Base-by-base conservation (phyloP, 495 filamentous ascomycete species). In the Lophiotrema nucula region DNA sequence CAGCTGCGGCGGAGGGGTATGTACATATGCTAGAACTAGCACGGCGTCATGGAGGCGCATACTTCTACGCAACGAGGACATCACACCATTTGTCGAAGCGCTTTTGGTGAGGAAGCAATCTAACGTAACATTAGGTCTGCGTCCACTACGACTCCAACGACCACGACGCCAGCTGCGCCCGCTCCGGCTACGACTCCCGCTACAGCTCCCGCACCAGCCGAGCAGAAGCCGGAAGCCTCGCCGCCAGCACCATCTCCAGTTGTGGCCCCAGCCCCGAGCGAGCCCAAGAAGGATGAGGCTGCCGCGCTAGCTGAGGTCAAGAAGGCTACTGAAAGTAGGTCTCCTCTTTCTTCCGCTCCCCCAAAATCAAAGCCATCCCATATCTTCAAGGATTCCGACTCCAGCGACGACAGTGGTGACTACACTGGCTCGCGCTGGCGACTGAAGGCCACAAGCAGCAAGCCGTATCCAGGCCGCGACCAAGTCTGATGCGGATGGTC, bases 261-360 rank as follows among this genome's bases (percentile, higher is more conserved):
- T 46, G 31, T 39, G 10, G 58, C 48, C 24, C 44, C 54, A 19
- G 54, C 35, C 43, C 23, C 28, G 25, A 18, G 10, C 22, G 31
- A 48, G 44, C 12, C 23, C 10, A 44, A 43, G 4, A 52, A 56
- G 39, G 48, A 43, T 3, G 53, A 63, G 53, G 22, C 31, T n/a
- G 50, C 58, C 38, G 60, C 60, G n/a, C 28, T 37, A 12, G 37
- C 48, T 18, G 60, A 58, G 47, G 53, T 55, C 28, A 63, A 57
- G 53, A 47, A 53, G 47, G 60, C 53, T 4, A 57, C 60, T 47
- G 38, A 41, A 35, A 58, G 60, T 63, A 63, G 39, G 60, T 53
- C 31, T 2, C 25, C 15, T 47, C 43, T 35, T 44, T n/a, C 11
- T 63, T 43, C 22, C 22, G 37, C 3, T 11, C 38, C 31, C 31